Conservation (phyloP, 2,329 filamentous ascomycete species). For the Pestalotiopsis sp. region DNA sequence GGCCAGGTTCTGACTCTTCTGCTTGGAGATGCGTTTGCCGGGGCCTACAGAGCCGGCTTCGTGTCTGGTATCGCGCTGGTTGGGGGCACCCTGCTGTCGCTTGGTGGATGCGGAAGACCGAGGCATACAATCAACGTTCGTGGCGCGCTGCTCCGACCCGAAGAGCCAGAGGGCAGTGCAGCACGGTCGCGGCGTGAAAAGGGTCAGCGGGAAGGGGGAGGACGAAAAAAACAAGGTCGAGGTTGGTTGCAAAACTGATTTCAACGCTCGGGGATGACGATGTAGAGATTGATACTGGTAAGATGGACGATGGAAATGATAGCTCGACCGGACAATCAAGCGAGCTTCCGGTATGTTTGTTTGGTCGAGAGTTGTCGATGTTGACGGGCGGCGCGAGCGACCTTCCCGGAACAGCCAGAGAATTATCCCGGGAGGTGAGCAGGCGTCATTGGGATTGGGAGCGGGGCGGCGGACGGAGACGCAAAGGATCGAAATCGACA, state of each 20-base stretch:
- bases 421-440: conserved; percentile 14
- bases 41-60: conserved; percentile 86
- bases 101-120: conserved; percentile 61
- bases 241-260: background rate
- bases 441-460: conserved; percentile 7
- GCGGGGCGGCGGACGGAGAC: background rate
- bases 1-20: conserved; percentile 49
- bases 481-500: background rate
- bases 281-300: too few species aligned
- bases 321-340: too few species aligned
- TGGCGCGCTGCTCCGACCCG: conserved; percentile 42
- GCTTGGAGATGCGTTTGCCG: conserved; percentile 61
- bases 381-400: background rate
- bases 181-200: background rate
- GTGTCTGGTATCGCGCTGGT: conserved; percentile 74
- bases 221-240: background rate
- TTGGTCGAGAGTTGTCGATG: background rate
- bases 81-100: conserved; percentile 62
- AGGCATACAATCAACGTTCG: conserved; percentile 56
- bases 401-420: conserved; percentile 16
- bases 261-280: background rate
- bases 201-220: background rate
- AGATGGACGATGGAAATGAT: too few species aligned
- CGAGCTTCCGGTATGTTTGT: background rate
- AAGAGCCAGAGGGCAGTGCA: conserved; percentile 40